phyloP scores from a whole-genome alignment of 176 grass and related monocot species.

The Lolium perenne region DNA sequence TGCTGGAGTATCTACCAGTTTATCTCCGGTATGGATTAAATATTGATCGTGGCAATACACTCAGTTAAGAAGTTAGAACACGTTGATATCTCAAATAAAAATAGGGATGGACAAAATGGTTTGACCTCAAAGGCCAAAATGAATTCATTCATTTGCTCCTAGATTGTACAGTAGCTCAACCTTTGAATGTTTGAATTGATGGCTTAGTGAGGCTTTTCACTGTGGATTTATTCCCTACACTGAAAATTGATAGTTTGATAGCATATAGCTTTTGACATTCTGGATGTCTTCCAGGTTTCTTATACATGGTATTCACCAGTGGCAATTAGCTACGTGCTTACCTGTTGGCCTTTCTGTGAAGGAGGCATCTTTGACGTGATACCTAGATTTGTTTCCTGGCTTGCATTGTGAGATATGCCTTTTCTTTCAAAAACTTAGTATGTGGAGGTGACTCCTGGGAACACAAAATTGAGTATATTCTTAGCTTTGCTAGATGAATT shows the following conservation, averaged over 20 bases:
- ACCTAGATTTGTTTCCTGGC: constrained; percentile 8
- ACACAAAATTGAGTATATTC: constrained; percentile 16
- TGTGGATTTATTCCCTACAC: neutral
- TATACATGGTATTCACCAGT: constrained; percentile 20
- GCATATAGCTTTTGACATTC: constrained; percentile 5
- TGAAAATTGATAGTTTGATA: neutral
- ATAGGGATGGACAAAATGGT: neutral
- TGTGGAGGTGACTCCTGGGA: neutral
- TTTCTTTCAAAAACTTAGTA: neutral
- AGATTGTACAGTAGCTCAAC: neutral
- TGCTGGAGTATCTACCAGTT: neutral
- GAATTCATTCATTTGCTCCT: neutral
- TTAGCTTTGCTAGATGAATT: constrained; percentile 19
- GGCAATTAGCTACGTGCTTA: constrained; percentile 9
- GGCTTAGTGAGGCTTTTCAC: neutral
- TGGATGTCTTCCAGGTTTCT: constrained; percentile 11
- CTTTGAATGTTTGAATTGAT: neutral
- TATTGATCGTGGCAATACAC: neutral
- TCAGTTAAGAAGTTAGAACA: neutral
- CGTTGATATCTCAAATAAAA: neutral
- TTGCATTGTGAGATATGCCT: neutral
- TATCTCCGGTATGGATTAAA: neutral
- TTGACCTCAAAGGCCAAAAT: neutral
- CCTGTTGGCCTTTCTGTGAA: constrained; percentile 28
- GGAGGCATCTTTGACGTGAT: constrained; percentile 6